Base-by-base conservation (phyloP, 1,139 yeast species). In the Pichia sp. region DNA sequence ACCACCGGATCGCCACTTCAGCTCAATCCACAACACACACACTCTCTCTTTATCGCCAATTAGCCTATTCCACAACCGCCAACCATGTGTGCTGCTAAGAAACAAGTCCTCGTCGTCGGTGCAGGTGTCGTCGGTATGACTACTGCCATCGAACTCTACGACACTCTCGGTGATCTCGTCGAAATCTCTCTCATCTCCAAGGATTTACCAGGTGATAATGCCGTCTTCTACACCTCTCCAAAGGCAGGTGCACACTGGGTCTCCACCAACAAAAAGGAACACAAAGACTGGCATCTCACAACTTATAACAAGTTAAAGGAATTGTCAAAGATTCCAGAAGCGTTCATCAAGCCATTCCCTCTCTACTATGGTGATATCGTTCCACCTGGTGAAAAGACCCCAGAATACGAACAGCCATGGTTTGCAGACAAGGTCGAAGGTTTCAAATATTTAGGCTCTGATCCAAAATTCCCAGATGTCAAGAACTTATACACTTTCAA, bases 211-310 rank as follows among this genome's bases (percentile, higher is more conserved):
- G 73, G 76, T 20, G 81, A 77, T 55, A 69, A 64, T 18, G 64
- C 69, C 35, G 56, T 65, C 10, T 65, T 70, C 22, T 85, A 82
- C 58, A 82, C 93, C 2, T 82, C 89, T 0, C 79, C 84, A 7
- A 82, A 87, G 82, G 93, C 93, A 0, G 94, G 94, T 5, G 94
- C 93, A 1, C 91, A 85, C 62, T 85, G 79, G 79, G 66, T 66
- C 27, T 72, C 75, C 4, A 44, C 54, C 3, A 47, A 57, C 4
- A 58, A 61, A 4, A 71, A 71, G 37, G 49, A 42, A 5, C 54
- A 66, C 20, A 73, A 69, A 50, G 48, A 55, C 7, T 54, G 62
- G 50, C 83, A 77, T 52, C 56, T 55, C 19, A 55, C 61, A 3
- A 72, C 73, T 0, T 79, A 79, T 55, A 51, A 51, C 4, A 68